Conservation (phyloP, 2,329 filamentous ascomycete genomes). For the Botrytis tulipae region DNA sequence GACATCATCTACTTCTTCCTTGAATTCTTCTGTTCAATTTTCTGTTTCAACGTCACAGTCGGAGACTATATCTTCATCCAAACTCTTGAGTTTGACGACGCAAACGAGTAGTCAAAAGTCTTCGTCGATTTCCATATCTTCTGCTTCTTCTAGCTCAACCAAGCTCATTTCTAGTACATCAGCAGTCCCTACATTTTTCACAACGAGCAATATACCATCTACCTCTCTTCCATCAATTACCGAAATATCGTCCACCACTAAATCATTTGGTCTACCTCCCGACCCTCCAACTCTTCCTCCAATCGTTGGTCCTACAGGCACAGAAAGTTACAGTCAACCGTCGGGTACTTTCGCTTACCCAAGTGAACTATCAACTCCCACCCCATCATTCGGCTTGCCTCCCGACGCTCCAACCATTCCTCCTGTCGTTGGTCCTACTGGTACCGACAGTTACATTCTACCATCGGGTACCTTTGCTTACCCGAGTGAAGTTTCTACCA, state of each 20-base stretch:
- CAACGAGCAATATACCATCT: neutral
- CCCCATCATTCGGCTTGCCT: neutral
- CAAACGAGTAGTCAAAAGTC: neutral
- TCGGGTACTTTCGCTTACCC: neutral
- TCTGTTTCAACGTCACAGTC: neutral
- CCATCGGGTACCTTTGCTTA: neutral
- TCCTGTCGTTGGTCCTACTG: neutral
- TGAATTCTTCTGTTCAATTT: neutral
- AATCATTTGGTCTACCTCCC: neutral
- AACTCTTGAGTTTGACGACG: neutral
- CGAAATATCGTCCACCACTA: neutral
- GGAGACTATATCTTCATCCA: neutral
- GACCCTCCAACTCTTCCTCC: slow-evolving; percentile 5
- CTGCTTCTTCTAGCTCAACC: neutral
- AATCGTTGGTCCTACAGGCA: neutral
- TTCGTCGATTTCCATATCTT: neutral
- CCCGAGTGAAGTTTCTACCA: neutral
- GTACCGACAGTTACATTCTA: neutral
- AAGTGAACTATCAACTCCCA: neutral
- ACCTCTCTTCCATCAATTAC: neutral
- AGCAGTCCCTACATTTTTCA: neutral
- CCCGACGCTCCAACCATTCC: neutral
- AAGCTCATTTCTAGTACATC: neutral
- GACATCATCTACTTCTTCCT: neutral
- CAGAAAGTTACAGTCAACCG: neutral